Base-by-base conservation (phyloP, 2,329 filamentous ascomycete genomes). In the Purpureocillium lavendulum region DNA sequence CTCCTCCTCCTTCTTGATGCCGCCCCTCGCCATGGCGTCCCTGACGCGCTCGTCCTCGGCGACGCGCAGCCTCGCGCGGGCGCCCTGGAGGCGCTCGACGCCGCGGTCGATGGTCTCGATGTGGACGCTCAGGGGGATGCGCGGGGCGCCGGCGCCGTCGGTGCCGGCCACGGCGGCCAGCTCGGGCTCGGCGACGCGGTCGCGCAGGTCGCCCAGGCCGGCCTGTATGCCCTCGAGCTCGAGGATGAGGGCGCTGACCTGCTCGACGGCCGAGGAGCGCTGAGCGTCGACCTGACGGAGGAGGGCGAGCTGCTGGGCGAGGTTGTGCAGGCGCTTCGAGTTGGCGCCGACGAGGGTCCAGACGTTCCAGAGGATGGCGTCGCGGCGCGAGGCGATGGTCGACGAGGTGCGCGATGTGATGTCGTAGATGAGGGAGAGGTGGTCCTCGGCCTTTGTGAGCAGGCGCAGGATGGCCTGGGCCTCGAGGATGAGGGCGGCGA, bases 291-390 rank as follows among this genome's bases (percentile, higher is more conserved):
- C 81, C 43, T 80, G 71, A 2, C 65, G 59, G 10, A 94, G 69
- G 4, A 90, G 69, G 3, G 61, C 56, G 7, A 89, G 68, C 51
- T 87, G 80, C 17, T 68, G 64, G 39, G 79, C 69, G 43, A 84
- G 73, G 46, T 77, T 77, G 35, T 71, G 70, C 12, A 84, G 65
- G 34, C 73, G 71, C 14, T 66, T 62, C 26, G 69, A 66, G 56
- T 89, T 87, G 15, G 73, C 82, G 34, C 86, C 86, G 12, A 92
- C 67, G 44, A 82, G 73, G 1, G 81, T 84, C 82, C 85, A 88
- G 8, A 92, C 66, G 12, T 73, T 71, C 43, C 76, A 77, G 40
- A 89, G 70, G 3, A 87, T 70, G 43, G 85, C 76, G 40, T 81
- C 77, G 32, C 77, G 77, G 41, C 73, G 67, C 12, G 68, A 70